A percentile compares a stretch with the other conserved stretches of the same genome.
These are phyloP conservation scores for Nephelium lappaceum DNA, from an alignment of 345 rosid genomes.

Conservation along the genomic window DNA sequence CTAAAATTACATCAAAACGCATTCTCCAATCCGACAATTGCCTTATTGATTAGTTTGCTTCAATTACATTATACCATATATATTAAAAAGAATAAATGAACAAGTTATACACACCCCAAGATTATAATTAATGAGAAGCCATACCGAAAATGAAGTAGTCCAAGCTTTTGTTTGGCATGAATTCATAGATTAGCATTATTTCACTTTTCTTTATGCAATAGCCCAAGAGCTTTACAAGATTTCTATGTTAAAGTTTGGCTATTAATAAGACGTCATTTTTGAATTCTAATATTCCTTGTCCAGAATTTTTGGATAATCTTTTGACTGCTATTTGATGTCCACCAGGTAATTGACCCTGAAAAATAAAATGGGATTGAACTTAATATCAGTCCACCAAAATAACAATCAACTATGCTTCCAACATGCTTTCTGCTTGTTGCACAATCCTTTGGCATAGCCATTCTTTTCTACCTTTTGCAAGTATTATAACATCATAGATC, in stretches of 20 bases:
- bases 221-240: neutral
- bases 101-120: neutral
- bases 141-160: constrained; percentile 3
- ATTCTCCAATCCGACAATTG: constrained; percentile 31
- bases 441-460: too few species aligned
- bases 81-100: neutral
- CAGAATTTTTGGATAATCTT: constrained; percentile 29
- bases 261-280: constrained; percentile 39
- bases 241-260: constrained; percentile 13
- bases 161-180: neutral
- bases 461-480: too few species aligned
- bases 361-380: neutral
- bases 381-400: too few species aligned
- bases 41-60: constrained; percentile 25
- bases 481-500: too few species aligned
- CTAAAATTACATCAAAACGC: constrained; percentile 36
- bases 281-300: constrained; percentile 41
- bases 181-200: constrained; percentile 5
- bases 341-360: constrained; percentile 25
- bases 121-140: neutral
- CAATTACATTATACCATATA: neutral
- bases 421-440: too few species aligned
- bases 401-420: too few species aligned
- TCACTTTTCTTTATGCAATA: neutral
- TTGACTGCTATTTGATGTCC: constrained; percentile 41